A percentile compares a stretch with the other conserved stretches of the same genome.
phyloP scores from a whole-genome alignment of 148 eudicot species.

The Pouteria glomerata region DNA sequence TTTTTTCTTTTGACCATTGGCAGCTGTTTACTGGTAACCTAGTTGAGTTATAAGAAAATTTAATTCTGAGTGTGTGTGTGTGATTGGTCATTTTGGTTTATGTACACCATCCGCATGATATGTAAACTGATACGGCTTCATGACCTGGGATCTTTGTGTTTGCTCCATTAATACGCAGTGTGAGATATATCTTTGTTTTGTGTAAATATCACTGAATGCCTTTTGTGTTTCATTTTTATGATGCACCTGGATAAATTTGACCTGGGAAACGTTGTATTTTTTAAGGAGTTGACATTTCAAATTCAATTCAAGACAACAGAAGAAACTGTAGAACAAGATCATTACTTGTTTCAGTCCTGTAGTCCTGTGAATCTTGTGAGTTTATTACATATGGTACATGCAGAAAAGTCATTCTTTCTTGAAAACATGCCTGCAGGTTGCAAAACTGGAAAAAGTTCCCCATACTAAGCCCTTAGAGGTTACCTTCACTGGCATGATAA shows the following conservation, averaged over 20 bases:
- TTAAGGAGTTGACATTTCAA: neutral
- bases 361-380: neutral
- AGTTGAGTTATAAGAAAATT: neutral
- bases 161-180: neutral
- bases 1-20: no score
- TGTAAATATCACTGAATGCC: neutral
- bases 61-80: neutral
- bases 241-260: neutral
- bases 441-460: slow-evolving; percentile 55
- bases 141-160: neutral
- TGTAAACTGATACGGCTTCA: neutral
- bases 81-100: neutral
- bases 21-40: no score
- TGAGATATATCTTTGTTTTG: neutral
- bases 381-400: neutral
- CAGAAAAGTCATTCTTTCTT: slow-evolving; percentile 1
- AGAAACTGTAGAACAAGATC: neutral
- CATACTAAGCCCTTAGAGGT: slow-evolving; percentile 61
- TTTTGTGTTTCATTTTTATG: neutral
- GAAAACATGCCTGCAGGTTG: slow-evolving; percentile 41
- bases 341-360: neutral
- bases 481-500: slow-evolving; percentile 88
- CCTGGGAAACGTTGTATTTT: neutral
- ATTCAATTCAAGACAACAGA: neutral
- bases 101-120: neutral